Conservation (phyloP, 805 yeast species). For the Monosporozyma siamensis region DNA sequence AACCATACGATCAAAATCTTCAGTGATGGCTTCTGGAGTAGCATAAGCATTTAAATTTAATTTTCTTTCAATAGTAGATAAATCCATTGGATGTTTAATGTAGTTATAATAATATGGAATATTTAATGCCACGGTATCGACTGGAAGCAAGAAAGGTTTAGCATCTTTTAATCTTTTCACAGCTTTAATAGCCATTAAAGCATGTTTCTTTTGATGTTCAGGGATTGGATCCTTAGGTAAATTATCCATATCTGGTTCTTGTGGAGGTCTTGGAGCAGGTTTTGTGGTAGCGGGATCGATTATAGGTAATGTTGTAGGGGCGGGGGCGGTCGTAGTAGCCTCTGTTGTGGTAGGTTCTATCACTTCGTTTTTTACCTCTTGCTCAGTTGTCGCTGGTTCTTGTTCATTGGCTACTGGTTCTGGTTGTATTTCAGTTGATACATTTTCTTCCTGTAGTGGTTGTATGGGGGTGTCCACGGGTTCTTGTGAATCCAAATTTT, state of each 20-base stretch:
- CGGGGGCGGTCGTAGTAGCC: not conserved
- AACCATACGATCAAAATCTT: slow-evolving; percentile 80
- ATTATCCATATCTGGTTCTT: slow-evolving; percentile 64
- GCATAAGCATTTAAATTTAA: slow-evolving; percentile 61
- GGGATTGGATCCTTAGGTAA: slow-evolving; percentile 63
- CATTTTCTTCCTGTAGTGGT: too few relatives aligned
- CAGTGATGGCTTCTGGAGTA: slow-evolving; percentile 54
- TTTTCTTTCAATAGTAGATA: slow-evolving; percentile 82
- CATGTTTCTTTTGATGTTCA: slow-evolving; percentile 75
- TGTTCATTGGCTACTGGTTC: too few relatives aligned
- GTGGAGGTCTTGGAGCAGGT: slow-evolving; percentile 71
- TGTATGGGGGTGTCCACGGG: not conserved
- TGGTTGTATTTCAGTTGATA: too few relatives aligned
- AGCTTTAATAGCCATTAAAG: slow-evolving; percentile 69
- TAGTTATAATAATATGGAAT: slow-evolving; percentile 85
- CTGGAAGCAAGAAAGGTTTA: slow-evolving; percentile 80
- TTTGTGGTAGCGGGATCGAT: slow-evolving; percentile 8
- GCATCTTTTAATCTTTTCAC: slow-evolving; percentile 89
- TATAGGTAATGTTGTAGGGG: not conserved
- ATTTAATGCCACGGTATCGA: slow-evolving; percentile 77
- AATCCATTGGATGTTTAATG: slow-evolving; percentile 85
- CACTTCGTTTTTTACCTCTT: too few relatives aligned
- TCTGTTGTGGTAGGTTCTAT: not conserved
- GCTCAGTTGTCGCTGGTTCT: not conserved
- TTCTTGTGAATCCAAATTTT: not conserved